Base-by-base conservation (phyloP, 2,329 filamentous ascomycete genomes). In the Aureobasidium sp. region DNA sequence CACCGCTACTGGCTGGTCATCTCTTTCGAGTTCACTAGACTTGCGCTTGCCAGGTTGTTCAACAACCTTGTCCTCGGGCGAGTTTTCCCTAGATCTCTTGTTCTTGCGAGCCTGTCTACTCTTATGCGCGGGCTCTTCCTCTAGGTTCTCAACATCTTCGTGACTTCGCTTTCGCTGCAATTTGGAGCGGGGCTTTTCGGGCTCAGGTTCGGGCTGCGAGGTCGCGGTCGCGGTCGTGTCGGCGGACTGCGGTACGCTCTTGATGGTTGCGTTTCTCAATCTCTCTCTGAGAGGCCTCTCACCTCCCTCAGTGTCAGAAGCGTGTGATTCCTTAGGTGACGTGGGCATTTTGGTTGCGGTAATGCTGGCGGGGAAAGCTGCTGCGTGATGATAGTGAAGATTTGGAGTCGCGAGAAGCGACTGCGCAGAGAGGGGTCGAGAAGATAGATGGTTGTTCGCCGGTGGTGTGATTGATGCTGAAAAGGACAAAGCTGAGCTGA, bases 281-380 rank as follows among this genome's bases (percentile, higher is more conserved):
- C 85, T 82, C 69, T 85, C 80, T 62, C 84, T 76, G 41, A 85
- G 81, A 9, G 82, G 82, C 63, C 78, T 79, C 70, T 85, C 83
- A 63, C 80, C 78, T 62, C 73, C 74, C 45, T 79, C 77, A 61
- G 72, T 74, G 64, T 80, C 78, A 62, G 71, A 73, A 16, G 62
- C 60, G 30, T 64, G 61, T 7, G 47, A 58, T 30, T 65, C 65
- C 21, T 69, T 63, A 50, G 64, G 64, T 45, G 68, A 63, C 14
- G 62, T 55, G 29, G 68, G 65, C 70, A 72, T 71, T 61, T 42
- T 50, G 34, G 44, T 45, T 32, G 30, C n/a, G 55, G 55, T 14
- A n/a, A 59, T 37, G 42, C 55, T 30, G 32, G 55, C 34, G 32
- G 55, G 42, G 44, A 34, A 59, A 34, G 44, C 21, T 48, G 60